A percentile compares a stretch with the other conserved stretches of the same genome.
Conservation (phyloP, 169 alveolate genomes). For the Cryptosporidium felis region DNA sequence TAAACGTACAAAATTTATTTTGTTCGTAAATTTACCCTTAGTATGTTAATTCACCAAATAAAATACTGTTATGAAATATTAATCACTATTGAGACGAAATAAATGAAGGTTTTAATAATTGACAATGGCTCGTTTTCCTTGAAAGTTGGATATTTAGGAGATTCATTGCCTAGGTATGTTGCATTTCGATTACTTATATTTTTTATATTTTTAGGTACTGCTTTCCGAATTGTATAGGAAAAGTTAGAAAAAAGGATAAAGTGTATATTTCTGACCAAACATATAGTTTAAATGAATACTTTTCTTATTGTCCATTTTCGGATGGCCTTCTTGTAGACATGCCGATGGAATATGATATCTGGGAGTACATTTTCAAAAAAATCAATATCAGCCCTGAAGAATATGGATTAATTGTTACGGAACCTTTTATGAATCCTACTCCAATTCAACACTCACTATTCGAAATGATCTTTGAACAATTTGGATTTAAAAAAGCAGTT, state of each 20-base stretch:
- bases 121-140: conserved; percentile 54
- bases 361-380: conserved; percentile 46
- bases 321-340: conserved; percentile 44
- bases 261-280: conserved; percentile 48
- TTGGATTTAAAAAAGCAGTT: conserved; percentile 27
- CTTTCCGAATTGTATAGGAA: conserved; percentile 66
- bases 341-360: conserved; percentile 43
- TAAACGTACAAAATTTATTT: no score
- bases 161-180: conserved; percentile 46
- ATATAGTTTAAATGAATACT: conserved; percentile 15
- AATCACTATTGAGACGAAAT: no score
- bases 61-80: no score
- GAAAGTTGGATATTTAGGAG: conserved; percentile 53
- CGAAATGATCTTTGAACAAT: conserved; percentile 59
- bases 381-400: conserved; percentile 25
- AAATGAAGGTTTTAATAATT: conserved; percentile 26
- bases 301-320: conserved; percentile 56
- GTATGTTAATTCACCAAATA: no score
- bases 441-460: conserved; percentile 38
- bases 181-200: not conserved
- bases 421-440: conserved; percentile 58
- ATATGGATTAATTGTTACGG: conserved; percentile 35
- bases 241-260: conserved; percentile 37
- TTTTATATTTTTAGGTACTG: not conserved
- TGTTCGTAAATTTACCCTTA: no score